Base-by-base conservation (phyloP, 345 rosid genomes). In the Erodium maritimum region DNA sequence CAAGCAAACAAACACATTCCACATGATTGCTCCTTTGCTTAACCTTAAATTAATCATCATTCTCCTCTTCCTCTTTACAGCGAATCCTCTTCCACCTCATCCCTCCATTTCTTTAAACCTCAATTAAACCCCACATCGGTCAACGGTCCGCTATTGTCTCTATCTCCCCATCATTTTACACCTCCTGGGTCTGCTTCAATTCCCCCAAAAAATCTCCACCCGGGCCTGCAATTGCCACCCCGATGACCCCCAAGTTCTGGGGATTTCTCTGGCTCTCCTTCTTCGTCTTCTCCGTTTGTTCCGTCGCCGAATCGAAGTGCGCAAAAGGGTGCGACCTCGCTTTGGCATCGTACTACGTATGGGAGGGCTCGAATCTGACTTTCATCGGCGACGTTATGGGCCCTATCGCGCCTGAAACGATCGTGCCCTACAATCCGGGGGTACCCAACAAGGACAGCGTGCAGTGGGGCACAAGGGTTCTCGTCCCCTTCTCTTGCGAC, bases 401-500 rank as follows among this genome's bases (percentile, higher is more conserved):
- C 13, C 77, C 81, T 0, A 0, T 55, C 16, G 0, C 50, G 17
- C 56, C 72, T 5, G 60, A 58, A 5, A 13, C 61, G 12, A 59
- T 74, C 69, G 67, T 73, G 1, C 59, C 60, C 50, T 79, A 79
- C 79, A 84, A 79, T 59, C 46, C 21, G 0, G 45, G 17, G 29
- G 13, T 89, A 5, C 1, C 29, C 0, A 72, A 61, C 82, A 69
- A 73, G 64, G 85, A 89, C 65, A 25, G n/a, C 22, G 33, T 86
- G 64, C 54, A 0, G 0, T 0, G 52, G 21, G 66, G 17, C 12
- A 54, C 56, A 20, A 77, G 87, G 37, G 50, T 88, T 69, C 65
- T 69, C 45, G 59, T 89, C 57, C 96, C 96, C 23, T 89, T 86
- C 75, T 73, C 81, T 13, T 89, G 96, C 63, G 82, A 63, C 24